Percentiles rank a stretch among this genome's conserved stretches.
phyloP scores from a whole-genome alignment of 2,329 filamentous ascomycete species.

The Colletotrichum filicis region DNA sequence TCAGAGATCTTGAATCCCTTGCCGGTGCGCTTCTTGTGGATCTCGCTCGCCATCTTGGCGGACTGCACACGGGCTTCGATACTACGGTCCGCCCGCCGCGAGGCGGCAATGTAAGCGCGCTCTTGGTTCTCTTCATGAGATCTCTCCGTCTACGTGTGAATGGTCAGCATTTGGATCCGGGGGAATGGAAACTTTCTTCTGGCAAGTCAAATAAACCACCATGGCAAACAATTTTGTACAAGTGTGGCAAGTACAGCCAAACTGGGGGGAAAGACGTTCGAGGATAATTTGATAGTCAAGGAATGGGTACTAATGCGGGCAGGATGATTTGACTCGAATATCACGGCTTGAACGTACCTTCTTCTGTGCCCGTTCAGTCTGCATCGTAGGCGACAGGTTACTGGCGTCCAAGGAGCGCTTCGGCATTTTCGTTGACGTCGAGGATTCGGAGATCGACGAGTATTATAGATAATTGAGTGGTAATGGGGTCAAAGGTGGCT shows the following conservation, averaged over 20 bases:
- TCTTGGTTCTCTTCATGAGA: slow-evolving; percentile 87
- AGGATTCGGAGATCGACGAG: slow-evolving; percentile 12
- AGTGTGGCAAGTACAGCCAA: neutral
- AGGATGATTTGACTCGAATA: neutral
- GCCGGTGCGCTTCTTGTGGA: slow-evolving; percentile 88
- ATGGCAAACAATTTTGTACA: neutral
- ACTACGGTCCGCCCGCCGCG: slow-evolving; percentile 85
- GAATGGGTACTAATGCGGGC: neutral
- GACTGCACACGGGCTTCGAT: slow-evolving; percentile 90
- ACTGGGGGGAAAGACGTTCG: no score
- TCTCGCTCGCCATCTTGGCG: slow-evolving; percentile 86
- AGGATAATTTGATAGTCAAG: neutral
- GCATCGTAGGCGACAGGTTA: slow-evolving; percentile 42
- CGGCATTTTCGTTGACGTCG: slow-evolving; percentile 45
- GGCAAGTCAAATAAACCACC: no score
- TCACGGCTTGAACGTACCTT: slow-evolving; percentile 40
- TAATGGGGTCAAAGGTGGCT: neutral
- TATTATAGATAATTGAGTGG: slow-evolving; percentile 12
- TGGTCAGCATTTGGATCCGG: neutral
- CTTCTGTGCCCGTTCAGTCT: slow-evolving; percentile 42
- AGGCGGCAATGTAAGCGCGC: slow-evolving; percentile 92
- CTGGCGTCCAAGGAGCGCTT: slow-evolving; percentile 49
- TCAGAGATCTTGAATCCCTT: slow-evolving; percentile 84
- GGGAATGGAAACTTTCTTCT: neutral
- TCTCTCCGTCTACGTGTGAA: slow-evolving; percentile 69